Evolutionary conservation across 2,329 filamentous ascomycete genomes (phyloP), one percentile per base, ranked within the genome.

Genomic region (Aspergillus sergii): DNA sequence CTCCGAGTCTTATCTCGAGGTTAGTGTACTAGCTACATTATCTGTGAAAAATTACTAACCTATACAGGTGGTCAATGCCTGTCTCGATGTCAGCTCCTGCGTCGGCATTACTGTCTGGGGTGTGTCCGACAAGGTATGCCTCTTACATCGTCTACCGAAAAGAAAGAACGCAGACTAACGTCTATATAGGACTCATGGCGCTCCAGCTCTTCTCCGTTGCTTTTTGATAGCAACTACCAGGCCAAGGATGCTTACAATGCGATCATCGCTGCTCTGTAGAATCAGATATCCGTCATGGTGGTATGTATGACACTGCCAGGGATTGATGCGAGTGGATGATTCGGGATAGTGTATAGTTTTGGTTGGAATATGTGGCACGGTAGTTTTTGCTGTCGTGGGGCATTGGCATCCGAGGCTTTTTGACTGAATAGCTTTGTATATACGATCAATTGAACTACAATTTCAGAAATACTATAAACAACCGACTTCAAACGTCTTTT

Each of bases 81-180:
- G 89, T 69, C 73, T 89, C 36, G 77, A 82, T 23, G 78, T 87
- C 55, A 63, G 79, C 8, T 86, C 87, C 73, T 91, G 89, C 71
- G 83, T 89, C 4, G 88, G 88, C 57, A 85, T 91, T 64, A 91
- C 88, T 0, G 85, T 89, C 46, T 91, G 89, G 82, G 82, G 82
- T 30, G 75, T 83, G 1, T 69, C 75, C 23, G 82, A 84, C 68
- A 69, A 66, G 28, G 71, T 73, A 62, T 58, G 57, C 62, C 5
- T 28, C 14, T 14, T 26, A 36, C 4, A 11, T 23, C 57, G 9
- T 36, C 4, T 14, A 10, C 21, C 5, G 9, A 8, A 12, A 2
- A 4, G 12, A 21, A 30, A 5, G 43, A 12, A 16, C 12, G 26
- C 19, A 46, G 39, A 19, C 39, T 62, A 53, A 63, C 21, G 7